Base-by-base conservation (phyloP, 2,329 filamentous ascomycete genomes). In the Cercospora brassicicola region DNA sequence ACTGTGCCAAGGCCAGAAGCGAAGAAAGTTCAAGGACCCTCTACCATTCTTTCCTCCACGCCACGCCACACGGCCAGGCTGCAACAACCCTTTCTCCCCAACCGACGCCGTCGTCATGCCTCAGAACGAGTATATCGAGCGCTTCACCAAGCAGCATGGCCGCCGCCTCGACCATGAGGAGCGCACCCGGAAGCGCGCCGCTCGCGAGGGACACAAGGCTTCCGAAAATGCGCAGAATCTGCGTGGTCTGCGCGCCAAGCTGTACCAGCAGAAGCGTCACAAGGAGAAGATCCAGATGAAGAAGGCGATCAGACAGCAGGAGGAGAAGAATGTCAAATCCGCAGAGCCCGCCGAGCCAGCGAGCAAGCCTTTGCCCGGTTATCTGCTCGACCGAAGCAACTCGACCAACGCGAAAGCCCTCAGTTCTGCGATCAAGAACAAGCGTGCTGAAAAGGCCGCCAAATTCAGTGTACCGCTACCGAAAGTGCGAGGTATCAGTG, bases 221-320 rank as follows among this genome's bases (percentile, higher is more conserved):
- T 95, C 91, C 61, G 87, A 95, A 78, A 90, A 97, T 83, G 93
- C 95, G 26, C 94, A 98, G 85, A 97, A 95, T 81, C 86, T 97
- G 77, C 90, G 91, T 70, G 95, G 95, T 72, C 88, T 98, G 75
- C 87, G 93, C 71, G 95, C 95, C 74, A 99, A 99, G 86, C 85
- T 96, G 77, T 90, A 95, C 84, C 91, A 94, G 81, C 90, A 98
- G 87, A 93, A 94, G 85, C 89, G 95, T 28, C 92, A 93, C 84
- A 91, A 94, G 80, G 94, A 99, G 86, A 99, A 99, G 90, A 96
- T 97, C 79, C 93, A 96, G 87, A 94, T 97, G 91, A 91, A 91
- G 82, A 96, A 97, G 87, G 85, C 89, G 77, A 96, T 99, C 87
- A 92, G 91, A 83, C 91, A 92, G 55, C 92, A 97, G 84, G 95